Evolutionary conservation across 2,329 filamentous ascomycete species (phyloP).

Genomic region (Aspergillus viridinutans): DNA sequence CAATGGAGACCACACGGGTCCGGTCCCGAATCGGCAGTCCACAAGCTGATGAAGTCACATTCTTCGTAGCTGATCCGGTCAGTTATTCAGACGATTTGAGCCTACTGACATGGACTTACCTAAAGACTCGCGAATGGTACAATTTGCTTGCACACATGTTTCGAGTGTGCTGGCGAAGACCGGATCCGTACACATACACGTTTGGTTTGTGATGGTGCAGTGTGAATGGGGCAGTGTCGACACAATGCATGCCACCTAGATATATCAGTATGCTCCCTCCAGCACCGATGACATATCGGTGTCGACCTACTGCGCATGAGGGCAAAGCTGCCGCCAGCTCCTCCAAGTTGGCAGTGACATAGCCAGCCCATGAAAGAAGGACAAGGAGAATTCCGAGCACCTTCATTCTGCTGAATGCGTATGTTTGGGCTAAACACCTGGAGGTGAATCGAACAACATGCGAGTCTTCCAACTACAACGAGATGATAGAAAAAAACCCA

Average conservation of each 20-base stretch:
- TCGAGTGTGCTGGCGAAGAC: slow-evolving; percentile 29
- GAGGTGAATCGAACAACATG: background rate
- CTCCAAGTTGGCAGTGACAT: slow-evolving; percentile 8
- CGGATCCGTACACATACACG: slow-evolving; percentile 39
- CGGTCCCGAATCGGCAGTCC: slow-evolving; percentile 35
- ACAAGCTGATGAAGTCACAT: slow-evolving; percentile 39
- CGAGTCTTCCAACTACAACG: background rate
- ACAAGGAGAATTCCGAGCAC: slow-evolving; percentile 6
- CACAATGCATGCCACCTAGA: slow-evolving; percentile 22
- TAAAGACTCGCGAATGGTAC: slow-evolving; percentile 36
- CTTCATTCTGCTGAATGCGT: slow-evolving; percentile 7
- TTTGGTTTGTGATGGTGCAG: slow-evolving; percentile 35
- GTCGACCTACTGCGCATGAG: slow-evolving; percentile 19
- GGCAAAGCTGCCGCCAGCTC: slow-evolving; percentile 15
- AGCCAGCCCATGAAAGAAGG: background rate
- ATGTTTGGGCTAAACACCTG: background rate
- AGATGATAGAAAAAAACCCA: too few relatives aligned
- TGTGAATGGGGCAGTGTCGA: slow-evolving; percentile 27
- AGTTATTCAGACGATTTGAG: slow-evolving; percentile 1
- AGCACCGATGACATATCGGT: too few relatives aligned
- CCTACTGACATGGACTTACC: slow-evolving; percentile 18
- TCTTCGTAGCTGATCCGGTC: slow-evolving; percentile 36
- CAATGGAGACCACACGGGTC: slow-evolving; percentile 25
- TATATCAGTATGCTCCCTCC: too few relatives aligned
- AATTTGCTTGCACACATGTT: slow-evolving; percentile 31